These are phyloP conservation scores for Cryptococcus deneoformans DNA, from an alignment of 1,284 basidiomycete species.

Conservation along the genomic window DNA sequence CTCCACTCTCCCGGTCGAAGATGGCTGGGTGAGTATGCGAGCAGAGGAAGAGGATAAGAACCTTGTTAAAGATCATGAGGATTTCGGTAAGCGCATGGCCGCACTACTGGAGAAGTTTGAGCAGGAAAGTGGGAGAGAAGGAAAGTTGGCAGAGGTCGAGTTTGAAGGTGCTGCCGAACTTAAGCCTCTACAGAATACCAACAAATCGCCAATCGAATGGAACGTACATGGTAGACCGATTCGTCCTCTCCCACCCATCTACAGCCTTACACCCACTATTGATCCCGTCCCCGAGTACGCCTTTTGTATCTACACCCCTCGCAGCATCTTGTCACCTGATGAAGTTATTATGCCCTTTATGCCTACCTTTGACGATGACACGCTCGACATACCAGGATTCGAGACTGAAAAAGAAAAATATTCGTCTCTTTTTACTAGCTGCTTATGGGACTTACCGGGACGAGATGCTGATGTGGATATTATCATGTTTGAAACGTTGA, in stretches of 20 bases:
- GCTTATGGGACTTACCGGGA: background rate
- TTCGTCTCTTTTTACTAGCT: background rate
- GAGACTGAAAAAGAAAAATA: background rate
- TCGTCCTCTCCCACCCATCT: background rate
- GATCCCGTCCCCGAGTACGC: background rate
- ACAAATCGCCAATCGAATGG: background rate
- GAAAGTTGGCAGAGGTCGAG: background rate
- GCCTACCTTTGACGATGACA: background rate
- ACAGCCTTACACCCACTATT: background rate
- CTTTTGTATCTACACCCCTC: background rate
- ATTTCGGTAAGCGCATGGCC: background rate
- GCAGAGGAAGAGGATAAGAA: slow-evolving; percentile 1
- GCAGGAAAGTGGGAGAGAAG: background rate
- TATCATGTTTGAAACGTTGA: slow-evolving; percentile 8
- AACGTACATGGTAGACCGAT: background rate
- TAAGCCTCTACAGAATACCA: background rate
- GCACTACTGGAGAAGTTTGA: background rate
- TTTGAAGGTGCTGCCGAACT: slow-evolving; percentile 4
- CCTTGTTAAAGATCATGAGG: background rate
- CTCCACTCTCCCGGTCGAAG: slow-evolving; percentile 6
- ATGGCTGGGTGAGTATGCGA: background rate
- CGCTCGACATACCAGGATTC: background rate
- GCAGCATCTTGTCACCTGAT: background rate
- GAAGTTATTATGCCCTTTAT: background rate
- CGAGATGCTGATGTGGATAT: slow-evolving; percentile 10